Evolutionary conservation across 805 yeast species (phyloP).

Genomic region (Yamadazyma takamatsuzukensis): DNA sequence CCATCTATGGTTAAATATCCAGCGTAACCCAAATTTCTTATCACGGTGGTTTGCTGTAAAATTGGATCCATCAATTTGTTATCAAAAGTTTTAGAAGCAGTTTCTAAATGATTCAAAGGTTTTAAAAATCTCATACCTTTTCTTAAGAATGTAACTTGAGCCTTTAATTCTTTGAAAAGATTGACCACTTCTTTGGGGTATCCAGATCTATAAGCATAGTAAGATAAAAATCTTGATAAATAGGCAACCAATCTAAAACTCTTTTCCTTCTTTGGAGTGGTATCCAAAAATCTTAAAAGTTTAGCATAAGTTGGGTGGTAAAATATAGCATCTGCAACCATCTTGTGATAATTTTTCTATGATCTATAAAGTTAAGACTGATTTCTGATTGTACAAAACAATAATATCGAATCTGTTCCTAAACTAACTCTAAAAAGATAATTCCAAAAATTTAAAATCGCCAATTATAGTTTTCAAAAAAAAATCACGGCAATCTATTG

Average conservation of each 20-base stretch:
- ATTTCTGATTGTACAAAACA: no score
- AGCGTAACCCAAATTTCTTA: slow-evolving; percentile 59
- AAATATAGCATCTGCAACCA: slow-evolving; percentile 49
- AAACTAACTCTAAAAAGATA: no score
- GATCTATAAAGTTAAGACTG: no score
- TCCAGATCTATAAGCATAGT: slow-evolving; percentile 56
- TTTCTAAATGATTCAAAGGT: slow-evolving; percentile 68
- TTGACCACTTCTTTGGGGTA: slow-evolving; percentile 44
- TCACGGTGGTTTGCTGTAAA: slow-evolving; percentile 47
- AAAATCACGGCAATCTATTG: no score
- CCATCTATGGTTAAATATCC: slow-evolving; percentile 64
- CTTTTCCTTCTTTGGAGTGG: slow-evolving; percentile 77
- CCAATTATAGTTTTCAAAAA: no score
- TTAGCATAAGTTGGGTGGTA: slow-evolving; percentile 72
- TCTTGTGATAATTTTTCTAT: no score
- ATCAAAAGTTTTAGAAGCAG: slow-evolving; percentile 64
- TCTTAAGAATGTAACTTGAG: slow-evolving; percentile 65
- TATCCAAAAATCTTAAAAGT: slow-evolving; percentile 59
- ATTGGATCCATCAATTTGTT: slow-evolving; percentile 67
- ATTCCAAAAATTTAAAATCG: no score
- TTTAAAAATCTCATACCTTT: slow-evolving; percentile 83
- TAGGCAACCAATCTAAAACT: slow-evolving; percentile 76
- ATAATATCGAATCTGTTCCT: no score
- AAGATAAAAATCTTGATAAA: slow-evolving; percentile 68
- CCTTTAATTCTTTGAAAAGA: slow-evolving; percentile 54